Base-by-base conservation (phyloP, 371 early-diverging fungal genomes). In the Capillidium rhysosporum region DNA sequence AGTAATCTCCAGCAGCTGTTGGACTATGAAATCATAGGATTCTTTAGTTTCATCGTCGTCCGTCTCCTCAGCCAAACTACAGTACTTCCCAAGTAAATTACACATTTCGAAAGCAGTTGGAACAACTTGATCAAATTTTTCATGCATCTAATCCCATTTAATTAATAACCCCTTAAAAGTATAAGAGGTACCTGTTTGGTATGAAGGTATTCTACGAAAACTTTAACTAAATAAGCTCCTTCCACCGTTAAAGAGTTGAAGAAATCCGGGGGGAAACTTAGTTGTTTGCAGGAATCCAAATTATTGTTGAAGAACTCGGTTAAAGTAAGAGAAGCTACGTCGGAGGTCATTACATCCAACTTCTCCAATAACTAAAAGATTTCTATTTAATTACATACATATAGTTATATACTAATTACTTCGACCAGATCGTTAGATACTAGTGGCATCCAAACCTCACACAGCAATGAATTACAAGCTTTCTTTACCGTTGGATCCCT, bases 271-370 rank as follows among this genome's bases (percentile, higher is more conserved):
- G 77, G 71, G 54, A 77, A 74, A 21, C 57, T 55, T 31, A 80
- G 65, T 18, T 64, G 66, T 45, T 75, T 78, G 14, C 74, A 66
- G 40, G 85, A 70, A 55, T 83, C 84, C 16, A 71, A 72, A 40
- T 82, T 69, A 9, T 74, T 68, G 20, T 64, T 63, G 56, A 88
- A 75, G 55, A 83, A 74, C 1, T 80, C 73, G 43, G 73, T 75
- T 38, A 82, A 65, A 1, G 78, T 75, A 46, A 75, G 71, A 45
- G 79, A 81, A 0, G 84, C 80, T 1, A 76, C 73, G 46, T 66
- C 65, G 44, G 79, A 76, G 44, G 79, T 70, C 49, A 84, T 72
- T 1, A 88, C 84, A 64, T 89, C 87, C 55, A 91, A 67, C n/a
- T 81, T 68, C 31, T 83, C 76, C 28, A 90, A 63, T 54, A 91